Conservation (phyloP, 2,329 filamentous ascomycete species). For the Paecilomyces sp. region DNA sequence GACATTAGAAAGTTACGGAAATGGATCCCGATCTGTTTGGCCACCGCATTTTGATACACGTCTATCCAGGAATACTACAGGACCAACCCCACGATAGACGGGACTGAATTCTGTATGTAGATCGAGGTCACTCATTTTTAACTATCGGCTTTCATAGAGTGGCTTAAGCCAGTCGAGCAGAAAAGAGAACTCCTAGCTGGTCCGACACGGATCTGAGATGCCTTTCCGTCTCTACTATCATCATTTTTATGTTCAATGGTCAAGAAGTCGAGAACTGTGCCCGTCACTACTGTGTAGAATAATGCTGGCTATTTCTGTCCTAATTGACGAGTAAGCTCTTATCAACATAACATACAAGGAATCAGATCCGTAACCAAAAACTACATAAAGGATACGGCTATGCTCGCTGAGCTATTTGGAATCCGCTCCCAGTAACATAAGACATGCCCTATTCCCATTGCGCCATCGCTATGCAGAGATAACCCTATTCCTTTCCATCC, state of each 20-base stretch:
- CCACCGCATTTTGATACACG: neutral
- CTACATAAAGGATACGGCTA: neutral
- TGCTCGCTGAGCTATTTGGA: neutral
- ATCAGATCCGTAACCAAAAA: neutral
- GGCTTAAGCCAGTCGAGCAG: no score
- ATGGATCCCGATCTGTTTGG: neutral
- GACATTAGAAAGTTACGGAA: neutral
- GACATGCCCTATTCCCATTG: neutral
- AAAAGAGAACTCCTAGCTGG: no score
- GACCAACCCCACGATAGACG: no score
- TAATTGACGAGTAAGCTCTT: neutral
- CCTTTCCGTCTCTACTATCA: no score
- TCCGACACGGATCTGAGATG: no score
- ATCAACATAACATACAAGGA: neutral
- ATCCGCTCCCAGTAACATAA: neutral
- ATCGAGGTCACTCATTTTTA: no score
- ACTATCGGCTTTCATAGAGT: no score
- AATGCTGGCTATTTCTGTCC: neutral
- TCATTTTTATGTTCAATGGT: no score
- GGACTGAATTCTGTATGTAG: no score
- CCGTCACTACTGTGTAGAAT: neutral
- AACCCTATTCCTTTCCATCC: neutral
- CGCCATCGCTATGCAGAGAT: constrained; percentile 3
- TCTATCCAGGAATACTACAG: no score
- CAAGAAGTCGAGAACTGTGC: neutral